phyloP scores from a whole-genome alignment of 805 yeast species.

The Wickerhamiella bombiphila region DNA sequence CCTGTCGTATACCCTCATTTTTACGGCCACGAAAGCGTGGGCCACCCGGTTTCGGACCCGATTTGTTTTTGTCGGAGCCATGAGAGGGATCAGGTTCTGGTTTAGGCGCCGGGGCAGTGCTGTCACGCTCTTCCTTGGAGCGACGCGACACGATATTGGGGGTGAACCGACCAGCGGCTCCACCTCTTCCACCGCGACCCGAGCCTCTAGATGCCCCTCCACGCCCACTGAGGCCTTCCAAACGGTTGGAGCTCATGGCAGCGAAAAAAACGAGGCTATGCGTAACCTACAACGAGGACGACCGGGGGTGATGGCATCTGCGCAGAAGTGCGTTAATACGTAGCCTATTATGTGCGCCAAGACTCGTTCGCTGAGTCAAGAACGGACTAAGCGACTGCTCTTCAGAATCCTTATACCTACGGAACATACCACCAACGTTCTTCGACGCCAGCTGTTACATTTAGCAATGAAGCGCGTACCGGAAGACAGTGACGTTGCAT shows the following conservation, averaged over 20 bases:
- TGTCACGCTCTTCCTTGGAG: conserved; percentile 69
- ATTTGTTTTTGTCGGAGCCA: conserved; percentile 15
- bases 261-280: background rate
- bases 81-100: conserved; percentile 14
- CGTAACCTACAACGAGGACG: background rate
- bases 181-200: conserved; percentile 9
- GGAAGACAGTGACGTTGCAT: conserved; percentile 22
- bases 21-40: conserved; percentile 1
- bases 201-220: conserved; percentile 10
- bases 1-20: conserved; percentile 15
- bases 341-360: no score
- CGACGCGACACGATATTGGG: conserved; percentile 82
- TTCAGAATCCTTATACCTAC: no score
- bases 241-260: background rate
- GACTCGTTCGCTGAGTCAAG: no score
- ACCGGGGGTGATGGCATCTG: no score
- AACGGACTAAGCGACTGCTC: no score
- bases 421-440: no score
- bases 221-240: conserved; percentile 6
- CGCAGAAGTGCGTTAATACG: no score
- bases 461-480: no score
- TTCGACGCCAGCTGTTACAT: no score
- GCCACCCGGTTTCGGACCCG: background rate
- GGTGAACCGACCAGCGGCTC: conserved; percentile 33
- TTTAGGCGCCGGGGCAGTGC: conserved; percentile 47